Evolutionary conservation across 2,329 filamentous ascomycete species (phyloP).

Genomic region (Magnaporthiopsis rhizophila): DNA sequence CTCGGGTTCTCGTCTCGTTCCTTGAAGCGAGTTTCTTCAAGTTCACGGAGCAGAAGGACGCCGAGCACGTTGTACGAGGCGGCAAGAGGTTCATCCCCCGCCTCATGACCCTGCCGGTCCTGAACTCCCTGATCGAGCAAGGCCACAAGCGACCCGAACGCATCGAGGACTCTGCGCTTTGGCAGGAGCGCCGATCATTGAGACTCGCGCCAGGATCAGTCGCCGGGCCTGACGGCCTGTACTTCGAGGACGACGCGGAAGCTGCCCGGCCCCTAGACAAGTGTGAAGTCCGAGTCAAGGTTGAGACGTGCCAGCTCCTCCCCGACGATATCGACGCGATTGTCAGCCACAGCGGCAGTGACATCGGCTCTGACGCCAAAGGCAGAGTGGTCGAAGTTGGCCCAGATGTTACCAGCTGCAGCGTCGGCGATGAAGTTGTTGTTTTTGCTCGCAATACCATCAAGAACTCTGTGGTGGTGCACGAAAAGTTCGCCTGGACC

Average conservation of each 20-base stretch:
- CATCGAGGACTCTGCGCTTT: constrained; percentile 4
- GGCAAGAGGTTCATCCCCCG: constrained; percentile 29
- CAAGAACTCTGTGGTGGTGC: constrained; percentile 24
- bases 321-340: constrained; percentile 28
- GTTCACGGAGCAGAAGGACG: constrained; percentile 8
- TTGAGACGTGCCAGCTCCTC: constrained; percentile 26
- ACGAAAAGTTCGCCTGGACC: constrained; percentile 26
- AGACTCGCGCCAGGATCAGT: constrained; percentile 13
- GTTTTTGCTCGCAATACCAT: constrained; percentile 30
- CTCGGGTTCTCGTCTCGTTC: neutral
- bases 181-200: constrained; percentile 5
- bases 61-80: constrained; percentile 27
- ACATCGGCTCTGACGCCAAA: constrained; percentile 27
- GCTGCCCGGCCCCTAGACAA: constrained; percentile 15
- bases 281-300: constrained; percentile 32
- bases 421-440: constrained; percentile 32
- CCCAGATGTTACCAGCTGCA: constrained; percentile 21
- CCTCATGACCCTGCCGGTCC: constrained; percentile 26
- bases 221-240: constrained; percentile 10
- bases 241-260: constrained; percentile 14
- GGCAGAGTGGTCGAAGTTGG: constrained; percentile 30
- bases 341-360: neutral
- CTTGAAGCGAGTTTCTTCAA: constrained; percentile 12
- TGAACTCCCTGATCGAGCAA: constrained; percentile 39
- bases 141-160: constrained; percentile 7